These are phyloP conservation scores for Leptosphaerulina australis DNA, from an alignment of 2,329 filamentous ascomycete genomes.

Conservation along the genomic window DNA sequence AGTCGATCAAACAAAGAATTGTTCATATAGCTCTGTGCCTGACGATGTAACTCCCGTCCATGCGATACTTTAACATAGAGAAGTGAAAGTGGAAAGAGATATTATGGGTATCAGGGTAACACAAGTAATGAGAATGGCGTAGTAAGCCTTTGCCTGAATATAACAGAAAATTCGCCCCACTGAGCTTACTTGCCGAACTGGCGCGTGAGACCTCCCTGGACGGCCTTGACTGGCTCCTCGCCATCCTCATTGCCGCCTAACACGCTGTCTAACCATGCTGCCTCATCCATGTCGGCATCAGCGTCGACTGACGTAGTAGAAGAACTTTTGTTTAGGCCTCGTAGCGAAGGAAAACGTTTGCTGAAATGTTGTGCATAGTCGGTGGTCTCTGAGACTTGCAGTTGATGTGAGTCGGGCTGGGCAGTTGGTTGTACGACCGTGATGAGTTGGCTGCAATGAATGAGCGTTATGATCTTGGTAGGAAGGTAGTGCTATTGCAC, in stretches of 20 bases:
- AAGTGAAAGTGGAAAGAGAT: conserved; percentile 16
- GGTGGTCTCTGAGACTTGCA: conserved; percentile 42
- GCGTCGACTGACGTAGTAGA: conserved; percentile 27
- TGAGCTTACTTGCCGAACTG: conserved; percentile 42
- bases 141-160: conserved; percentile 18
- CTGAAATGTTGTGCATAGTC: conserved; percentile 53
- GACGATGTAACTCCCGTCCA: conserved; percentile 7
- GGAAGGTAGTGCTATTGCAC: conserved; percentile 5
- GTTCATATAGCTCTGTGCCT: conserved; percentile 18
- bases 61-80: conserved; percentile 11
- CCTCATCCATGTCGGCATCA: conserved; percentile 42
- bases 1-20: conserved; percentile 4
- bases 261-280: conserved; percentile 42
- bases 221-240: conserved; percentile 41
- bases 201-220: conserved; percentile 45
- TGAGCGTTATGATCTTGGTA: conserved; percentile 16
- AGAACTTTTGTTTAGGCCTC: conserved; percentile 25
- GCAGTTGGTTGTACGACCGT: conserved; percentile 55
- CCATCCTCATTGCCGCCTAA: conserved; percentile 36
- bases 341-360: conserved; percentile 48
- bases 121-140: conserved; percentile 35
- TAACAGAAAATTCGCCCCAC: background rate
- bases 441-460: conserved; percentile 56
- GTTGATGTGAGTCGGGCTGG: conserved; percentile 37
- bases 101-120: conserved; percentile 41